A percentile compares a stretch with the other conserved stretches of the same genome.
These are phyloP conservation scores for Phialocephala subalpina DNA, from an alignment of 2,329 filamentous ascomycete genomes.

Conservation along the genomic window DNA sequence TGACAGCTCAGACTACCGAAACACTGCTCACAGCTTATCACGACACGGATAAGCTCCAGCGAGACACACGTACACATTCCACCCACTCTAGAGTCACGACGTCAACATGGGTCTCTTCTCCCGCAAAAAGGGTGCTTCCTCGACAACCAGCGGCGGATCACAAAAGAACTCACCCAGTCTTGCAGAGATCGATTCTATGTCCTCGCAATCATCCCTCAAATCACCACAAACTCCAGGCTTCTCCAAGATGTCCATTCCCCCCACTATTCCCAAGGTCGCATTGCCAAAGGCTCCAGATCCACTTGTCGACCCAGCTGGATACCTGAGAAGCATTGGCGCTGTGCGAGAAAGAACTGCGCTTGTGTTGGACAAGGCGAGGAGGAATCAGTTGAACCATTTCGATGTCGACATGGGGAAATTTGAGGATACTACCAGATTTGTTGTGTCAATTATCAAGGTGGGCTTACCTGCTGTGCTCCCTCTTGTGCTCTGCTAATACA, in stretches of 20 bases:
- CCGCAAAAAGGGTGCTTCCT: conserved; percentile 40
- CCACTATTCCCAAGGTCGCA: conserved; percentile 75
- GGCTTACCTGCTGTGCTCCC: background rate
- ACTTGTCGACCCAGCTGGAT: conserved; percentile 85
- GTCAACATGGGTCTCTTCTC: conserved; percentile 43
- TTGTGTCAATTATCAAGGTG: conserved; percentile 72
- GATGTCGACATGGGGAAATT: conserved; percentile 76
- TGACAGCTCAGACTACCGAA: conserved; percentile 4
- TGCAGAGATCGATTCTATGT: conserved; percentile 37
- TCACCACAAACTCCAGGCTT: conserved; percentile 40
- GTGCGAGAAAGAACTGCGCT: conserved; percentile 77
- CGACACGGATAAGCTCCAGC: conserved; percentile 2
- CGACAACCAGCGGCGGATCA: conserved; percentile 31
- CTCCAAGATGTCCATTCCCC: conserved; percentile 39
- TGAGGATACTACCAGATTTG: conserved; percentile 70
- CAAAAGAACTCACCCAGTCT: conserved; percentile 38
- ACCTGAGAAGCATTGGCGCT: conserved; percentile 87
- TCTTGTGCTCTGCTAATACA: background rate
- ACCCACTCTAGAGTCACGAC: background rate
- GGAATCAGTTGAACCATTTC: conserved; percentile 74
- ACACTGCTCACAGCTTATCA: background rate
- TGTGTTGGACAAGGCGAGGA: conserved; percentile 71
- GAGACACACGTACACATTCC: background rate
- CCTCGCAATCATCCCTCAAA: conserved; percentile 41
- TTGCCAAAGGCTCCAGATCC: conserved; percentile 89